Evolutionary conservation across 2,329 filamentous ascomycete species (phyloP).

Genomic region (Dactylella cylindrospora): DNA sequence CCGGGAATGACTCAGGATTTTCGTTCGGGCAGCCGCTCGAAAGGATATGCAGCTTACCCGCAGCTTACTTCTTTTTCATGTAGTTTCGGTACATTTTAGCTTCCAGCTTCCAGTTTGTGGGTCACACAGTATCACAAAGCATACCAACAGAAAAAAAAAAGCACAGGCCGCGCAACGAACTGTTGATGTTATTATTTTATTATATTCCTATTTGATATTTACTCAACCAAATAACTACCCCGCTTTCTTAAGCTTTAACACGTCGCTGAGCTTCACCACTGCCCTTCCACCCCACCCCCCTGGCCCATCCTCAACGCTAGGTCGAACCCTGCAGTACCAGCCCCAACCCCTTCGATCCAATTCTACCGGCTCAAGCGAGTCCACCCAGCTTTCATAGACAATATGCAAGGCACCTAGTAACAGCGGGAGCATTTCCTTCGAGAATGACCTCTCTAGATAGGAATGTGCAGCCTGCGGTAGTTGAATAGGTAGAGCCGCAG

Average conservation of each 20-base stretch:
- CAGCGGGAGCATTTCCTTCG: conserved; percentile 20
- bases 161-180: too few species aligned
- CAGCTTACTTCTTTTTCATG: too few species aligned
- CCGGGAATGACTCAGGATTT: too few species aligned
- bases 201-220: too few species aligned
- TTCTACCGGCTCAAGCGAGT: conserved; percentile 21
- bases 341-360: conserved; percentile 34
- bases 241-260: conserved; percentile 29
- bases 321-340: conserved; percentile 34
- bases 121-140: too few species aligned
- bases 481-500: conserved; percentile 39
- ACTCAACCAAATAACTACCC: too few species aligned
- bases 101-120: too few species aligned
- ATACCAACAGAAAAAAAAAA: too few species aligned
- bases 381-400: conserved; percentile 32
- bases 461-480: conserved; percentile 31
- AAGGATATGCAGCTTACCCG: too few species aligned
- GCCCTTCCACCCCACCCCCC: conserved; percentile 41
- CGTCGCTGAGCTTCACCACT: conserved; percentile 22
- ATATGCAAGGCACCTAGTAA: conserved; percentile 28
- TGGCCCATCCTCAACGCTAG: conserved; percentile 32
- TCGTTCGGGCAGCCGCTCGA: too few species aligned
- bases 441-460: conserved; percentile 25
- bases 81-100: too few species aligned
- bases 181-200: conserved; percentile 2